Conservation (phyloP, 768 basidiomycete genomes). For the Termitomyces bulborhizus region DNA sequence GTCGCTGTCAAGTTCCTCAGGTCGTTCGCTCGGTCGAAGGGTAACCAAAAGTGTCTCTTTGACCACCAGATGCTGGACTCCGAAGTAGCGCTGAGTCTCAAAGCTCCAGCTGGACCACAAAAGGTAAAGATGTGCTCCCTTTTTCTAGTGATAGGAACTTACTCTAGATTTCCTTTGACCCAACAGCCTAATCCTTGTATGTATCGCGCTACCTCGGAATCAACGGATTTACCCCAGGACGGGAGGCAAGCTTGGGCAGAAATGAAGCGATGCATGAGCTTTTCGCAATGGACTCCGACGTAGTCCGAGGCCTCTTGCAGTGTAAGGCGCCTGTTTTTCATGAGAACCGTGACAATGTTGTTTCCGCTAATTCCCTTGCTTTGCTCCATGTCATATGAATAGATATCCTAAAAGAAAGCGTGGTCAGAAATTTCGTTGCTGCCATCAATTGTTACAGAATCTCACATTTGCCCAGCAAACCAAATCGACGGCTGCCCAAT, state of each 20-base stretch:
- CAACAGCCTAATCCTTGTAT: slow-evolving; percentile 52
- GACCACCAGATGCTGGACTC: slow-evolving; percentile 45
- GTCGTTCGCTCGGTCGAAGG: slow-evolving; percentile 31
- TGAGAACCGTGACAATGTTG: slow-evolving; percentile 65
- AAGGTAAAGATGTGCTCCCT: slow-evolving; percentile 10
- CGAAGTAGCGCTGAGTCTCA: slow-evolving; percentile 65
- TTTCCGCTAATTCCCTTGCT: slow-evolving; percentile 57
- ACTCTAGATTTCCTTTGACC: slow-evolving; percentile 58
- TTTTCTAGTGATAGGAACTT: slow-evolving; percentile 14
- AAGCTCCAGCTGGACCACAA: slow-evolving; percentile 50
- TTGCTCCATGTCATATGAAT: slow-evolving; percentile 72
- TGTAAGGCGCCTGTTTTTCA: slow-evolving; percentile 44
- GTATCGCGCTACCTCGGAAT: slow-evolving; percentile 45
- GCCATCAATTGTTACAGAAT: not conserved
- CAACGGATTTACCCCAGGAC: slow-evolving; percentile 42
- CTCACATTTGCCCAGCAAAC: slow-evolving; percentile 69
- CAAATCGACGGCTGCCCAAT: slow-evolving; percentile 57
- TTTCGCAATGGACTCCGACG: slow-evolving; percentile 43
- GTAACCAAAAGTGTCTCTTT: slow-evolving; percentile 40
- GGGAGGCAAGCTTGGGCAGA: slow-evolving; percentile 37
- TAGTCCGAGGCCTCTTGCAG: slow-evolving; percentile 57
- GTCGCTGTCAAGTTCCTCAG: slow-evolving; percentile 29
- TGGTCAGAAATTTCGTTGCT: not conserved
- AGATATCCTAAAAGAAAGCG: slow-evolving; percentile 46
- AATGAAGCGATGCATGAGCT: slow-evolving; percentile 45